Base-by-base conservation (phyloP, 805 yeast species). In the Clavispora phyllophila region DNA sequence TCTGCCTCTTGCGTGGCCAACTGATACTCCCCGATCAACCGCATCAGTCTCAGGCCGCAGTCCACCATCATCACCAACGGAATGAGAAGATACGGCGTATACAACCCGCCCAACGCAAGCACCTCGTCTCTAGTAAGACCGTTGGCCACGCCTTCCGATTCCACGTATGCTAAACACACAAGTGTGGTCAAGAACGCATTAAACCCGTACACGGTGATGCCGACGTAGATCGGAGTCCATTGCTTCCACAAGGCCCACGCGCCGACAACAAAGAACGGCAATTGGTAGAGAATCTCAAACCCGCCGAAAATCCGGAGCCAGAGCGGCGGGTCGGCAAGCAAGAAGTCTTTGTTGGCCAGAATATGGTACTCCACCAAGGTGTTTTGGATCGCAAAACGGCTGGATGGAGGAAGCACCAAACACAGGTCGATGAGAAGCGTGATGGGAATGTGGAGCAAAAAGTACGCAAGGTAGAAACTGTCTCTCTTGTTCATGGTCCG, bases 161-260 rank as follows among this genome's bases (percentile, higher is more conserved):
- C 52, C 13, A 82, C 72, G 51, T 77, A 73, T n/a, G 72, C 57
- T 49, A 85, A 62, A 58, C 97, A 91, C 19, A 81, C 76, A 28
- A 81, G 60, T 0, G 96, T 88, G 5, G 96, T 88, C 40, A 84
- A 66, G 4, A 83, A 67, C 0, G 97, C 98, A 56, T 87, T 88
- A 53, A 85, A 75, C 3, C 91, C 96, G 61, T 93, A 91, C 5
- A 82, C 54, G 12, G 78, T 64, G 50, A 82, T 60, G 57, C 69
- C 71, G 19, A 59, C 49, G 40, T 55, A 45, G 48, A 61, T 48
- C 41, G 58, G 15, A 41, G 36, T 34, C 41, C 36, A 22, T 7
- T 46, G 43, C 20, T 32, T 15, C 38, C 49, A 43, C 37, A 62
- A 50, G 24, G 46, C 43, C 28, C 45, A 52, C 0, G 72, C 70